Conservation (phyloP, 768 basidiomycete genomes). For the Podaxis carcinomalis region DNA sequence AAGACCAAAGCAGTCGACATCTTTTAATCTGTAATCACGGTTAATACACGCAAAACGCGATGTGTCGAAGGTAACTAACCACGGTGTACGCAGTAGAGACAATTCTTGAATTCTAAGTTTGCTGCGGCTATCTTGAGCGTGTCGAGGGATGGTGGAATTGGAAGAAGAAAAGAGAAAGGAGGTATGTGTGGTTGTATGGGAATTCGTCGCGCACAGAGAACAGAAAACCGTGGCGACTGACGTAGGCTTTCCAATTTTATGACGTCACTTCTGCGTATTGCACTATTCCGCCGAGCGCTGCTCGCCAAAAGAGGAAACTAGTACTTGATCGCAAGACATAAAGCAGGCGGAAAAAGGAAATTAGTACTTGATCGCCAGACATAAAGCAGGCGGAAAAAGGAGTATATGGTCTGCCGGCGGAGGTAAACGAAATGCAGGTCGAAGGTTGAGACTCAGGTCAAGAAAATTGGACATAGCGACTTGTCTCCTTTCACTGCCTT, state of each 20-base stretch:
- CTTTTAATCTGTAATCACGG: background rate
- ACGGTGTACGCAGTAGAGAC: background rate
- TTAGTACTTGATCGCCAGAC: background rate
- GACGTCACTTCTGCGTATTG: conserved; percentile 5
- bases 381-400: background rate
- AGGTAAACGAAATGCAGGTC: background rate
- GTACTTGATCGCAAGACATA: background rate
- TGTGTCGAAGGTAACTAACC: background rate
- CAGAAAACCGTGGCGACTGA: background rate
- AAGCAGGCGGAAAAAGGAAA: background rate
- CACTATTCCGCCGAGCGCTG: background rate
- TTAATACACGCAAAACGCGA: background rate
- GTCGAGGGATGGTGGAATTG: background rate
- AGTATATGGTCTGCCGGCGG: background rate
- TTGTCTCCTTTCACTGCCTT: too few relatives aligned
- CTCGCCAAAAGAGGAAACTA: background rate
- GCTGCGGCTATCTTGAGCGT: background rate
- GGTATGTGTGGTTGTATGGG: background rate
- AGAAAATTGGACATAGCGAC: too few relatives aligned
- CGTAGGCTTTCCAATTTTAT: conserved; percentile 2
- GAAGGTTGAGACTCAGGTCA: too few relatives aligned
- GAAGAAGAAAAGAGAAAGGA: background rate
- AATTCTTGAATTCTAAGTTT: background rate
- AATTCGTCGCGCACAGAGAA: conserved; percentile 1
- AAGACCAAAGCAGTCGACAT: conserved; percentile 6